Conservation (phyloP, 2,329 filamentous ascomycete genomes). For the Sphaerulina vaccinii region DNA sequence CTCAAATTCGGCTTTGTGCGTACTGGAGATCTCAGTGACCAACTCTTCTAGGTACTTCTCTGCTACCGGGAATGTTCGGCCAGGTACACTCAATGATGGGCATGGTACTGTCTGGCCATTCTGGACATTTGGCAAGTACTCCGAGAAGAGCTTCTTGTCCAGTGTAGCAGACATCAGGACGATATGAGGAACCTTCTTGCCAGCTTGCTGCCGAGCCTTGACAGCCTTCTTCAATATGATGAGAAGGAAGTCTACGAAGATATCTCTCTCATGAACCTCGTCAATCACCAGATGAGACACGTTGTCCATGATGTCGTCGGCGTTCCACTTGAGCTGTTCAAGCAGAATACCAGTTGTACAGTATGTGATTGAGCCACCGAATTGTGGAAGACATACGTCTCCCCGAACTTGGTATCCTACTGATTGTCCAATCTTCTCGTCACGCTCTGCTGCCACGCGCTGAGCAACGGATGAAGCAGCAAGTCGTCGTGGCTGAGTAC, state of each 20-base stretch:
- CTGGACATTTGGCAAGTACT: constrained; percentile 43
- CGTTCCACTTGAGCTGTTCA: constrained; percentile 43
- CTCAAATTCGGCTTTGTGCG: constrained; percentile 27
- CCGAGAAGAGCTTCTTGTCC: constrained; percentile 46
- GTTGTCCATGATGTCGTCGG: constrained; percentile 42
- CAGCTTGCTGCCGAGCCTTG: constrained; percentile 34
- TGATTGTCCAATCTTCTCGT: constrained; percentile 41
- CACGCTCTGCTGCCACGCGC: constrained; percentile 49
- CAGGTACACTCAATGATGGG: constrained; percentile 46
- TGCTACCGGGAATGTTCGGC: constrained; percentile 45
- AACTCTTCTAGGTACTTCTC: constrained; percentile 47
- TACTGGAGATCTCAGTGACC: constrained; percentile 32
- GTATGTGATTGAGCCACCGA: constrained; percentile 46
- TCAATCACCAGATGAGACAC: constrained; percentile 53
- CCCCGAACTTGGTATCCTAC: constrained; percentile 51
- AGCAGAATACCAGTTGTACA: constrained; percentile 53
- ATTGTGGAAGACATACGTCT: constrained; percentile 38
- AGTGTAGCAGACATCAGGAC: constrained; percentile 53
- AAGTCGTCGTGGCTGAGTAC: constrained; percentile 51
- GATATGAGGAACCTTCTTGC: constrained; percentile 44
- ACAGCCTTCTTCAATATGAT: constrained; percentile 47
- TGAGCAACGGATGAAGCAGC: constrained; percentile 49
- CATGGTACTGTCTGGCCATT: constrained; percentile 38
- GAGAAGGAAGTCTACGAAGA: constrained; percentile 49
- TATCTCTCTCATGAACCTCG: constrained; percentile 52